Conservation (phyloP, 73 alveolate genomes). For the Durusdinium trenchii region DNA sequence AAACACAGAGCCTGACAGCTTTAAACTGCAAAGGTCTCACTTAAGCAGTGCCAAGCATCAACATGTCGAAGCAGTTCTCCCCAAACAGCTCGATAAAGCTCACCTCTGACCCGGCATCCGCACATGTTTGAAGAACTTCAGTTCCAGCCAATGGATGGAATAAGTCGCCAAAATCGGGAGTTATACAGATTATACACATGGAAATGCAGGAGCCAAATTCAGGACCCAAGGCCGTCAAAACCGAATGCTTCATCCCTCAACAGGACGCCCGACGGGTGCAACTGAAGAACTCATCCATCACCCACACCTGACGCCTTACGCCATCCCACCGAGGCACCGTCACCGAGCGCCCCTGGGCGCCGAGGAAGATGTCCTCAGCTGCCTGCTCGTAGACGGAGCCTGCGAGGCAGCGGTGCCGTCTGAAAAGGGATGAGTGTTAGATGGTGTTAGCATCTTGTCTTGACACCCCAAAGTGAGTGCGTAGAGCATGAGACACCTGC, state of each 20-base stretch:
- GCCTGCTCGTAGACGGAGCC: slow-evolving; percentile 91
- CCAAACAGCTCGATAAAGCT: slow-evolving; percentile 90
- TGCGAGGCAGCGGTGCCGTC: neutral
- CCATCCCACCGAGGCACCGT: slow-evolving; percentile 5
- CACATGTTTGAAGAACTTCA: no score
- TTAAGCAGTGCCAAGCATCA: no score
- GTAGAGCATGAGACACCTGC: no score
- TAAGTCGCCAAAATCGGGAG: neutral
- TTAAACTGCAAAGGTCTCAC: no score
- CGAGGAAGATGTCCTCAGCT: slow-evolving; percentile 61
- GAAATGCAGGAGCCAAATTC: no score
- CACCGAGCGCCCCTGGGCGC: slow-evolving; percentile 25
- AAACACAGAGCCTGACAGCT: no score
- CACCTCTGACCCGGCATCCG: neutral
- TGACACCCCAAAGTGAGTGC: neutral
- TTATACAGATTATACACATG: neutral
- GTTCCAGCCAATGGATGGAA: neutral
- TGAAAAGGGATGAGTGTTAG: no score
- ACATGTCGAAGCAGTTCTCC: slow-evolving; percentile 95
- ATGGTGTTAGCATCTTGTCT: neutral
- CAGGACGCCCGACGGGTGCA: neutral
- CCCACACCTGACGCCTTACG: neutral
- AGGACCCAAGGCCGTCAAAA: neutral
- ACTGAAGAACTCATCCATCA: neutral
- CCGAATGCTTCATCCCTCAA: neutral